These are phyloP conservation scores for Colletotrichum sp. DNA, from an alignment of 2,329 filamentous ascomycete genomes.

Conservation along the genomic window DNA sequence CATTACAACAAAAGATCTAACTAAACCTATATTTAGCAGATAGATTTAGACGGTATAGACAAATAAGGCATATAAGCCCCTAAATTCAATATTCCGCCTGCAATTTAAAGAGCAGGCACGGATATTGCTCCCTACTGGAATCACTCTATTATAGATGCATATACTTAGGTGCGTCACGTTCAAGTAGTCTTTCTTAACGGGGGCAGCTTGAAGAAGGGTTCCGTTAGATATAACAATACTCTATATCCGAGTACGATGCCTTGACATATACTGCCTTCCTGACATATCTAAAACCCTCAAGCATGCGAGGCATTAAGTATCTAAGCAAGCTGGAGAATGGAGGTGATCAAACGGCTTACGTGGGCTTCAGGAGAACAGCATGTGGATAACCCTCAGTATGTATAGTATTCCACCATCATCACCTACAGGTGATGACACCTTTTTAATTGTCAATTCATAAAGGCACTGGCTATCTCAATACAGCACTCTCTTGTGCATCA, in stretches of 20 bases:
- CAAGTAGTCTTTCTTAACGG: not conserved
- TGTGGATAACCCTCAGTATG: not conserved
- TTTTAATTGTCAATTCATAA: not conserved
- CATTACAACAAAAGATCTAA: no score
- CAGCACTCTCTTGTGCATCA: not conserved
- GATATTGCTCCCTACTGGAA: no score
- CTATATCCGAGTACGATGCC: not conserved
- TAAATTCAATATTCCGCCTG: no score
- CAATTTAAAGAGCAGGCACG: no score
- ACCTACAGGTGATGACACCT: not conserved
- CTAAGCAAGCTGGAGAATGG: not conserved
- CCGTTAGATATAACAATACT: not conserved
- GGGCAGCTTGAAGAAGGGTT: not conserved
- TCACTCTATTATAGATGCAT: not conserved
- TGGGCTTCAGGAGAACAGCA: not conserved
- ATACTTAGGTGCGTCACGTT: not conserved
- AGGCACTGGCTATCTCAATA: not conserved
- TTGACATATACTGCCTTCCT: not conserved
- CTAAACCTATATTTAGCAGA: no score
- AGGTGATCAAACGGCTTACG: not conserved
- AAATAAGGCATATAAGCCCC: no score
- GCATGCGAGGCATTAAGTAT: not conserved
- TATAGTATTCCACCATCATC: accelerated
- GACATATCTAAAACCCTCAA: not conserved
- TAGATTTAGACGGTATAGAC: no score